Conservation (phyloP, 2,329 filamentous ascomycete genomes). For the Ceratocystis ficicola region DNA sequence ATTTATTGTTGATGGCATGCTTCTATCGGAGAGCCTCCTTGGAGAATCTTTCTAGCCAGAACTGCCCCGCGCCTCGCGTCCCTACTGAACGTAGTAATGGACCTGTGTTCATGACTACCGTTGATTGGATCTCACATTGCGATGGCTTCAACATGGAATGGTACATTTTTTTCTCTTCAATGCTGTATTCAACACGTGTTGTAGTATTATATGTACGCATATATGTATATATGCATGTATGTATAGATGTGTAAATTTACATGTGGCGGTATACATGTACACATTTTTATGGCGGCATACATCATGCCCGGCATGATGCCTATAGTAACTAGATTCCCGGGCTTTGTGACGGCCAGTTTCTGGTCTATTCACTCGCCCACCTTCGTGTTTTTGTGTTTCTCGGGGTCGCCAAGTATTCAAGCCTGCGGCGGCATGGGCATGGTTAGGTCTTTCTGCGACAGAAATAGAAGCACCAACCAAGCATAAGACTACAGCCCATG, state of each 20-base stretch:
- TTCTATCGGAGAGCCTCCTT: conserved; percentile 16
- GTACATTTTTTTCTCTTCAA: conserved; percentile 16
- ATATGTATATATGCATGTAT: background rate
- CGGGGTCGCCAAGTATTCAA: background rate
- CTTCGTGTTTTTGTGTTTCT: background rate
- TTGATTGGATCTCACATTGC: background rate
- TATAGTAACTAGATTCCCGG: background rate
- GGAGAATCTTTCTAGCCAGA: conserved; percentile 17
- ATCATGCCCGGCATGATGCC: no score
- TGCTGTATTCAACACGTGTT: background rate
- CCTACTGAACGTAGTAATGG: conserved; percentile 4
- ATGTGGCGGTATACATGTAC: background rate
- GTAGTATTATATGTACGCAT: background rate
- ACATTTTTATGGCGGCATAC: no score
- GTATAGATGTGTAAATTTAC: no score
- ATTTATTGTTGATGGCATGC: conserved; percentile 19
- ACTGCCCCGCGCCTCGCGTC: conserved; percentile 18
- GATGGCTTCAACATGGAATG: conserved; percentile 18
- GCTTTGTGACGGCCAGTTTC: background rate
- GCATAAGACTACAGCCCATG: background rate
- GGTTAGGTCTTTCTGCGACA: background rate
- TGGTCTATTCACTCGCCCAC: background rate
- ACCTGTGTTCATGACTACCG: conserved; percentile 8
- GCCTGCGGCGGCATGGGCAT: background rate
- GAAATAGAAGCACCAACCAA: background rate